Base-by-base conservation (phyloP, 768 basidiomycete species). In the Amanita brunnescens region DNA sequence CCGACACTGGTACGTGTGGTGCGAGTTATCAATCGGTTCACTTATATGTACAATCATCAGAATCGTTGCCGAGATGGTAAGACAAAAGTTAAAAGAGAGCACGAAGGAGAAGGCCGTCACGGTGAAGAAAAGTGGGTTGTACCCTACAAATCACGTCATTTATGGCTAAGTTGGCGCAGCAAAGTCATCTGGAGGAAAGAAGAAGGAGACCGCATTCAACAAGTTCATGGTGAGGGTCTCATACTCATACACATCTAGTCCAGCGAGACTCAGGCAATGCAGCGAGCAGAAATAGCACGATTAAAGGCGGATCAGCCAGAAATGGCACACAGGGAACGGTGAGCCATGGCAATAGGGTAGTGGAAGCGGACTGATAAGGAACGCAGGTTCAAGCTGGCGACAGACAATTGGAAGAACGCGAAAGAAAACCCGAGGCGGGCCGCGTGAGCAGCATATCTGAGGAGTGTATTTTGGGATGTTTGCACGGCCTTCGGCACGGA, bases 271-370 rank as follows among this genome's bases (percentile, higher is more conserved):
- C 6, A 41, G 21, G 7, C 21, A 42, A 38, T 21, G 26, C 39
- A 88, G 85, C 80, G 87, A 74, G 70, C 76, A 18, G 87, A 89
- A 64, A 81, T 89, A 75, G 81, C 82, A 30, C 82, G 85, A 52
- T 73, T 90, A 64, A 89, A 86, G 72, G 83, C 85, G 59, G 71
- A 78, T 14, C 76, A 88, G 56, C 87, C 87, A 29, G 77, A 83
- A 49, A 77, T 87, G 60, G 60, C 74, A 29, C 87, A 89, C 67
- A 80, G 80, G 62, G 85, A 87, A 54, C 75, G 87, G 87, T 89
- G 62, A 57, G 73, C 55, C 40, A 44, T 14, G 29, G 16, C n/a
- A 24, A 50, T 4, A 32, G n/a, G 20, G 29, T 5, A 29, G 13
- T 7, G 37, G 20, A 20, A 5, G 10, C 26, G 7, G 2, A 18